These are phyloP conservation scores for Otatea glauca DNA, from an alignment of 176 grass and related monocot species.

Conservation along the genomic window DNA sequence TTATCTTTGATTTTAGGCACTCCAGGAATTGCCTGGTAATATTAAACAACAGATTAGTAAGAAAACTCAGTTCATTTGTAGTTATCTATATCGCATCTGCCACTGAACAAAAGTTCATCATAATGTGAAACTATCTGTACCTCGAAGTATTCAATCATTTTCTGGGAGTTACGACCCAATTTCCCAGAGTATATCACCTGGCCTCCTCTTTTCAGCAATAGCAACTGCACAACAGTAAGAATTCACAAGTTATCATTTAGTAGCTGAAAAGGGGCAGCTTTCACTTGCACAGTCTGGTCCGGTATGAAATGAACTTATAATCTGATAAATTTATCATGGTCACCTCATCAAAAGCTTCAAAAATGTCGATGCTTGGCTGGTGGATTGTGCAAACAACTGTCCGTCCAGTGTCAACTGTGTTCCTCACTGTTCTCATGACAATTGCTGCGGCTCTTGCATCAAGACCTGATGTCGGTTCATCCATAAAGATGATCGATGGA, in stretches of 20 bases:
- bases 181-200: conserved; percentile 92
- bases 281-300: neutral
- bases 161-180: conserved; percentile 79
- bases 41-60: conserved; percentile 33
- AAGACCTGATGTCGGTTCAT: conserved; percentile 98
- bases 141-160: conserved; percentile 95
- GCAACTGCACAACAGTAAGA: conserved; percentile 53
- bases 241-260: neutral
- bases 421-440: conserved; percentile 98
- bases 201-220: conserved; percentile 97
- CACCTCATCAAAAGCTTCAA: conserved; percentile 99
- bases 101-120: neutral
- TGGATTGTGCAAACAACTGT: conserved; percentile 99
- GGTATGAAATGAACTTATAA: neutral
- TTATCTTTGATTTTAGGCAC: conserved; percentile 93
- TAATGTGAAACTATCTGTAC: conserved; percentile 46
- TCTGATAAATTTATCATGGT: neutral
- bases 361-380: conserved; percentile 98
- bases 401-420: conserved; percentile 94
- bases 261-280: conserved; percentile 14
- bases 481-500: conserved; percentile 99
- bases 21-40: conserved; percentile 83
- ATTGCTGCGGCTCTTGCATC: conserved; percentile 98
- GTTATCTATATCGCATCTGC: conserved; percentile 8
- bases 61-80: neutral